A percentile compares a stretch with the other conserved stretches of the same genome.
Evolutionary conservation across 2,329 filamentous ascomycete species (phyloP).

Genomic region (Botrytis squamosa): DNA sequence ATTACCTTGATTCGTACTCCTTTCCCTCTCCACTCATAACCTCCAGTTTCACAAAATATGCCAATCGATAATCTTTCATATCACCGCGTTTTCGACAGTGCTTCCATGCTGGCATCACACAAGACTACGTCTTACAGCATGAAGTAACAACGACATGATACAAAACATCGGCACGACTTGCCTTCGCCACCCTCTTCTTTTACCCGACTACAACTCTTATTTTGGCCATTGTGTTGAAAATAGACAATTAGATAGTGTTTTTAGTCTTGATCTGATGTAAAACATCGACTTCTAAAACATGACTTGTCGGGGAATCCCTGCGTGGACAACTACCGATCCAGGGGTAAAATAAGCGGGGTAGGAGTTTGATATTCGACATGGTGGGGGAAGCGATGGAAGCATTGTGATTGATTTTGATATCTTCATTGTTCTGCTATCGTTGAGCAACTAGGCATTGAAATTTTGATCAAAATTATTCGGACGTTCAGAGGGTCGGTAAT

Average conservation of each 20-base stretch:
- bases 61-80: background rate
- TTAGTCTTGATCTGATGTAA: conserved; percentile 1
- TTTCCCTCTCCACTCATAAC: background rate
- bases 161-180: conserved; percentile 8
- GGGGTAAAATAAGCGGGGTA: background rate
- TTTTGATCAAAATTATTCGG: background rate
- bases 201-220: too few relatives aligned
- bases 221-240: background rate
- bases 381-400: background rate
- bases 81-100: background rate
- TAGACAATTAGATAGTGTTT: background rate
- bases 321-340: background rate
- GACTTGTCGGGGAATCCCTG: background rate
- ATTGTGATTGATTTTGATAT: background rate
- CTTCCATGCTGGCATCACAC: background rate
- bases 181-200: background rate
- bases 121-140: background rate
- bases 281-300: background rate
- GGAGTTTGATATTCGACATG: background rate
- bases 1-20: background rate
- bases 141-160: background rate
- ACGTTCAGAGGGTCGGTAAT: too few relatives aligned
- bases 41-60: background rate
- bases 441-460: background rate
- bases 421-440: background rate